These are phyloP conservation scores for Vishniacozyma victoriae DNA, from an alignment of 768 basidiomycete genomes.

Conservation along the genomic window DNA sequence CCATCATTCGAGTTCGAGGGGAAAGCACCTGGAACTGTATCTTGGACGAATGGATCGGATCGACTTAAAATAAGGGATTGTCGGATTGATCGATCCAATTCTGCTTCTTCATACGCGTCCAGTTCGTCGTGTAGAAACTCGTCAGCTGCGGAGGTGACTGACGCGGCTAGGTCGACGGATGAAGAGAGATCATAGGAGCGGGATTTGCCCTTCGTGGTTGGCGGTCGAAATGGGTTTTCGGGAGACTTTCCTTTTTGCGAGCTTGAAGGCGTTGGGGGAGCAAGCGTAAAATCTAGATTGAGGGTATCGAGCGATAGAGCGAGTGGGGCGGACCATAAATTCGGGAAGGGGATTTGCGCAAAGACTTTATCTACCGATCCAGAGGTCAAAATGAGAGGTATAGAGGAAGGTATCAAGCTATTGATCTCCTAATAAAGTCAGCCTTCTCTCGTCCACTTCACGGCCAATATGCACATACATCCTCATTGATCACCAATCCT, in stretches of 20 bases:
- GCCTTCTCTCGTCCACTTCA: not conserved
- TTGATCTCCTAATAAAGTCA: conserved; percentile 65
- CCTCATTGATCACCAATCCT: conserved; percentile 68
- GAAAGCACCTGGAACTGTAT: conserved; percentile 30
- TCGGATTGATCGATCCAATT: conserved; percentile 65
- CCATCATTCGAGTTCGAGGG: conserved; percentile 7
- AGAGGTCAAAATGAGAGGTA: conserved; percentile 64
- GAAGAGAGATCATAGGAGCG: conserved; percentile 3
- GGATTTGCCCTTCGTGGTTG: not conserved
- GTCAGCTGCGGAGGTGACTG: conserved; percentile 76
- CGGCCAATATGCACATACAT: not conserved
- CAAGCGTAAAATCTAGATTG: conserved; percentile 27
- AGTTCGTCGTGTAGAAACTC: conserved; percentile 82
- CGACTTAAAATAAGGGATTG: conserved; percentile 46
- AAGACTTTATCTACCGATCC: conserved; percentile 71
- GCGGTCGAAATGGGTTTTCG: not conserved
- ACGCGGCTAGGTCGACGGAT: conserved; percentile 63
- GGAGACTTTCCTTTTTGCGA: conserved; percentile 45
- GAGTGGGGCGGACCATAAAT: conserved; percentile 38
- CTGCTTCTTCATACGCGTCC: conserved; percentile 62
- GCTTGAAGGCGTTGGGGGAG: not conserved
- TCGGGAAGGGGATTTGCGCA: conserved; percentile 60
- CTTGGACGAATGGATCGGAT: conserved; percentile 28
- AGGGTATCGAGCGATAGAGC: conserved; percentile 36
- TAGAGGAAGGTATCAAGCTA: conserved; percentile 53